Percentiles rank a stretch among this genome's conserved stretches.
phyloP scores from a whole-genome alignment of 2,329 filamentous ascomycete genomes.

The Talaromyces sp. region DNA sequence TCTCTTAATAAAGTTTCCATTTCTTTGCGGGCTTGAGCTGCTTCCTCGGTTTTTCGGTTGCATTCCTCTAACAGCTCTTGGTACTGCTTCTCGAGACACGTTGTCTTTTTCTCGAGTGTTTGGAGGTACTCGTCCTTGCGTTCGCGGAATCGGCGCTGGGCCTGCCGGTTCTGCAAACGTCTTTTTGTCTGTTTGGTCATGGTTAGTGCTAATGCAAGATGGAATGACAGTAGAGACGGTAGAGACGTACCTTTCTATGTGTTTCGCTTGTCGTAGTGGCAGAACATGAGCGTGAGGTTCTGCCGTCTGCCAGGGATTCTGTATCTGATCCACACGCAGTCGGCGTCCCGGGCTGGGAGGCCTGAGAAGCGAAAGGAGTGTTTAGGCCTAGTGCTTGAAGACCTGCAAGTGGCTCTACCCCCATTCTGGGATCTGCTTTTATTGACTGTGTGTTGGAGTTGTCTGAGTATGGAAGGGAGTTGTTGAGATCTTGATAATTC shows the following conservation, averaged over 20 bases:
- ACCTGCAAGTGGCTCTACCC: background rate
- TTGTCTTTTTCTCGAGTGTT: background rate
- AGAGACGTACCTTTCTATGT: background rate
- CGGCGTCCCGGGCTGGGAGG: background rate
- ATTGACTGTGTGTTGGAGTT: background rate
- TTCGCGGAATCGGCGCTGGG: background rate
- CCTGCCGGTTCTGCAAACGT: background rate
- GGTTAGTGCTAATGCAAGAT: background rate
- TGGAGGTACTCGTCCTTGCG: background rate
- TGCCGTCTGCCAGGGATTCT: background rate
- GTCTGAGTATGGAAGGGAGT: background rate
- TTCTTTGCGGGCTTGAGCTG: background rate
- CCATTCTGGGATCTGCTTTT: background rate
- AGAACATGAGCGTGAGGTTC: background rate
- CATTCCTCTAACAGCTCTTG: background rate
- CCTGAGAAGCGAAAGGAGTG: background rate
- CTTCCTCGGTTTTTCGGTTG: background rate
- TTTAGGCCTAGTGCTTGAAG: background rate
- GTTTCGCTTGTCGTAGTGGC: background rate
- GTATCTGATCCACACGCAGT: background rate
- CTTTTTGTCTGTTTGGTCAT: background rate
- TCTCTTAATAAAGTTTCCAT: background rate
- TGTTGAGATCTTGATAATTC: background rate
- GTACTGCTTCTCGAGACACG: background rate
- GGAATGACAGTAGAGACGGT: no score